Evolutionary conservation across 495 filamentous ascomycete genomes (phyloP).

Genomic region (Daldinia grandis): DNA sequence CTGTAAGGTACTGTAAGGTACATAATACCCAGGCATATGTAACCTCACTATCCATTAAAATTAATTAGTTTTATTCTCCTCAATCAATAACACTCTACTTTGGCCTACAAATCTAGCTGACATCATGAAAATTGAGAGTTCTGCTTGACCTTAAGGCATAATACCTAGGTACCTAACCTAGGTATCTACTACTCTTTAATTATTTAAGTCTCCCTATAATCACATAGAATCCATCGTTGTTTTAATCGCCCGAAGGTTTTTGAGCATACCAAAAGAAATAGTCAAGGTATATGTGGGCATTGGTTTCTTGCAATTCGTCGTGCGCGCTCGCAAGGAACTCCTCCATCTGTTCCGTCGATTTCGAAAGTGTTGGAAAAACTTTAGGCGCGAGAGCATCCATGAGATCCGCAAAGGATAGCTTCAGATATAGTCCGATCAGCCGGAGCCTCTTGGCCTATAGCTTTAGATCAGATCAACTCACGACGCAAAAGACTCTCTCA

Average conservation of each 20-base stretch:
- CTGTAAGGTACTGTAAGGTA: too few relatives aligned
- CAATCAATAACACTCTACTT: too few relatives aligned
- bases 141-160: too few relatives aligned
- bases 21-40: too few relatives aligned
- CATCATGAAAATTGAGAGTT: too few relatives aligned
- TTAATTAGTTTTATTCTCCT: too few relatives aligned
- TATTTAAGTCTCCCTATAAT: neutral
- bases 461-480: neutral
- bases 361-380: neutral
- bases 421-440: neutral
- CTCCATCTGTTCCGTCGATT: neutral
- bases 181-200: neutral
- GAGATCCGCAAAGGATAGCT: neutral
- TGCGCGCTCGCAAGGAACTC: neutral
- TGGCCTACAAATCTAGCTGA: too few relatives aligned
- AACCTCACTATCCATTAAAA: too few relatives aligned
- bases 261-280: neutral
- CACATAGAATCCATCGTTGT: neutral
- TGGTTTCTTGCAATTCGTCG: neutral
- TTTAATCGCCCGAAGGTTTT: neutral
- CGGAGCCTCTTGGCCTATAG: neutral
- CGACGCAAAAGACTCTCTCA: neutral
- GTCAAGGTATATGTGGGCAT: neutral
- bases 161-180: too few relatives aligned
- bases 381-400: neutral